Conservation (phyloP, 495 filamentous ascomycete genomes). For the Aspergillus egyptiacus region DNA sequence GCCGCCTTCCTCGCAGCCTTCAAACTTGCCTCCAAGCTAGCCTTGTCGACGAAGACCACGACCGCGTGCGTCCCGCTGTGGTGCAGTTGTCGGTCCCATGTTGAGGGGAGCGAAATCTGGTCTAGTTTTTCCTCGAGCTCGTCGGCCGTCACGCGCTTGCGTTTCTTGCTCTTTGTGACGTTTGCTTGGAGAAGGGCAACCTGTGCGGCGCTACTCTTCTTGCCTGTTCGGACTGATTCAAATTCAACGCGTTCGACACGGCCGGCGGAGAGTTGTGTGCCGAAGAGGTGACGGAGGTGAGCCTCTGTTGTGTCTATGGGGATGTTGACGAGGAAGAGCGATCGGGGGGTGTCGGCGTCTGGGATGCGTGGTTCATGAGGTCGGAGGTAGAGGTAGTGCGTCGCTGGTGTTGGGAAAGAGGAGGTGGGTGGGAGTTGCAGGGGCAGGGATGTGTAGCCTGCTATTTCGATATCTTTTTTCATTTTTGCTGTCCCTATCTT, state of each 20-base stretch:
- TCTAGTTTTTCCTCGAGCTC: constrained; percentile 50
- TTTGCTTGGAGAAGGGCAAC: constrained; percentile 17
- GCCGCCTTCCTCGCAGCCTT: constrained; percentile 61
- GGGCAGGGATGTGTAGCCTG: constrained; percentile 43
- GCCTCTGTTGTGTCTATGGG: constrained; percentile 76
- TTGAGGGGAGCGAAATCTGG: constrained; percentile 51
- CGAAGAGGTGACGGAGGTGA: constrained; percentile 71
- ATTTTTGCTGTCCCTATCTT: constrained; percentile 21
- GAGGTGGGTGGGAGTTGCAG: constrained; percentile 58
- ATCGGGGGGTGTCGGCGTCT: constrained; percentile 62
- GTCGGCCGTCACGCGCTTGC: constrained; percentile 53
- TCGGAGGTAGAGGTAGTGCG: constrained; percentile 83
- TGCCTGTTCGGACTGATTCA: constrained; percentile 48
- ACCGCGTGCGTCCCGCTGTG: constrained; percentile 70
- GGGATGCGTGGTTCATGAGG: constrained; percentile 73
- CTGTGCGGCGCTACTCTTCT: constrained; percentile 20
- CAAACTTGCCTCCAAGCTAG: constrained; percentile 63
- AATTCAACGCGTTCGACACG: constrained; percentile 73
- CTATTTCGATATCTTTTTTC: constrained; percentile 39
- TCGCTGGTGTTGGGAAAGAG: constrained; percentile 50
- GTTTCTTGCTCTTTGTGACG: constrained; percentile 49
- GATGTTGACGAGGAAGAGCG: constrained; percentile 81
- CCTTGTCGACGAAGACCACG: constrained; percentile 74
- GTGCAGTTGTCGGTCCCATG: constrained; percentile 70
- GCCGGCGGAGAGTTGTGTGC: constrained; percentile 60